A percentile compares a stretch with the other conserved stretches of the same genome.
phyloP scores from a whole-genome alignment of 257 asterid species.

The Petrea volubilis region DNA sequence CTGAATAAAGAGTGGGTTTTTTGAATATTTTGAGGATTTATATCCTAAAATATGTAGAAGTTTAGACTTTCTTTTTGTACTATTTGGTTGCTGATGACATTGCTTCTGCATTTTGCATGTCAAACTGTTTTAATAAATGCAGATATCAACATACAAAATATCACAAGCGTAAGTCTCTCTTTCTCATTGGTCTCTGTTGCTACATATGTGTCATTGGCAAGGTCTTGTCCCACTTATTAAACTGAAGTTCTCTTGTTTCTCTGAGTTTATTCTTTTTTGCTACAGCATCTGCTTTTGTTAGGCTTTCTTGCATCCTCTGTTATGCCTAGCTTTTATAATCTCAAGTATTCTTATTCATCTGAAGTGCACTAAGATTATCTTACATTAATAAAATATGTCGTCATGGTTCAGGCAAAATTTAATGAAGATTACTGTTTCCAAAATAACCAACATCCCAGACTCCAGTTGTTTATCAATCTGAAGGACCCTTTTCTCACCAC shows the following conservation, averaged over 20 bases:
- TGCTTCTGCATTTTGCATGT: constrained; percentile 51
- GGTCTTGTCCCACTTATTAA: neutral
- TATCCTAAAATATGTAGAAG: neutral
- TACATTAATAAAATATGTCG: neutral
- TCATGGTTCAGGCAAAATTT: neutral
- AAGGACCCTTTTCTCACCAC: neutral
- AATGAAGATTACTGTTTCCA: neutral
- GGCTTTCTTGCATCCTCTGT: neutral
- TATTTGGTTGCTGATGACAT: constrained; percentile 30
- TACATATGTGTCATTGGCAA: constrained; percentile 6
- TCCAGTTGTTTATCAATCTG: neutral
- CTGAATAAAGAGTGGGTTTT: neutral
- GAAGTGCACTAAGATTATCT: neutral
- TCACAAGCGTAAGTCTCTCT: constrained; percentile 87
- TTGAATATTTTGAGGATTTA: constrained; percentile 1
- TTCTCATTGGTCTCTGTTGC: constrained; percentile 17
- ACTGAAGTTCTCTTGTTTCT: neutral
- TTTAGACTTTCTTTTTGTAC: constrained; percentile 1
- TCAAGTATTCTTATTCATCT: neutral
- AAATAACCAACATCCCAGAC: too few relatives aligned
- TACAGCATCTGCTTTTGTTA: too few relatives aligned
- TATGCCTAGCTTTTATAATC: neutral
- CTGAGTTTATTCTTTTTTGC: too few relatives aligned
- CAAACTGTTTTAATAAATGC: constrained; percentile 39
- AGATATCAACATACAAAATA: constrained; percentile 98